These are phyloP conservation scores for Rubia yunnanensis DNA, from an alignment of 257 asterid species.

Conservation along the genomic window DNA sequence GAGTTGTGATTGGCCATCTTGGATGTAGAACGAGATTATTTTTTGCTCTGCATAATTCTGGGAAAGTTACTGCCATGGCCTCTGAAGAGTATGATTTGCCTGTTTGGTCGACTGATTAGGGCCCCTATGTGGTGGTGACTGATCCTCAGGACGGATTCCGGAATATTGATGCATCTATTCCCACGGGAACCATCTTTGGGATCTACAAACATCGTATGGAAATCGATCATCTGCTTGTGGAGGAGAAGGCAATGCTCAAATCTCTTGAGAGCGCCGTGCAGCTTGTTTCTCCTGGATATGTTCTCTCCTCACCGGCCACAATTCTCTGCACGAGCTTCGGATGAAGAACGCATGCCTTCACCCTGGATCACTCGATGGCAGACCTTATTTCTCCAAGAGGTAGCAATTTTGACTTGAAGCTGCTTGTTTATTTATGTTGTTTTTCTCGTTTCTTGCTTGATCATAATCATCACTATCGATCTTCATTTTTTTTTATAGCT, in stretches of 20 bases:
- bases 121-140: slow-evolving; percentile 76
- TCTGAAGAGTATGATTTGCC: slow-evolving; percentile 94
- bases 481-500: not conserved
- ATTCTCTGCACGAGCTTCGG: slow-evolving; percentile 76
- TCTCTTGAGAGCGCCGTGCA: slow-evolving; percentile 77
- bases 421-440: too few species aligned
- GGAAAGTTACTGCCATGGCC: slow-evolving; percentile 93
- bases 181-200: slow-evolving; percentile 95
- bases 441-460: not conserved
- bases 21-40: slow-evolving; percentile 73
- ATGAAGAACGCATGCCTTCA: slow-evolving; percentile 72
- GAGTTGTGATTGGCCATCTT: slow-evolving; percentile 3
- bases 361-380: slow-evolving; percentile 72
- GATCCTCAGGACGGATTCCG: slow-evolving; percentile 93
- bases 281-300: slow-evolving; percentile 80
- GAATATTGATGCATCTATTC: slow-evolving; percentile 89
- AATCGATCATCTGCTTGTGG: slow-evolving; percentile 59
- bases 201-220: slow-evolving; percentile 63
- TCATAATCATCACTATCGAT: not conserved
- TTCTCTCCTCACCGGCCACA: slow-evolving; percentile 87
- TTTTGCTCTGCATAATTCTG: slow-evolving; percentile 62
- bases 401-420: slow-evolving; percentile 13
- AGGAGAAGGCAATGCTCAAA: slow-evolving; percentile 69
- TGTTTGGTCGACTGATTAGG: slow-evolving; percentile 73
- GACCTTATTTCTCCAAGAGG: slow-evolving; percentile 87